These are phyloP conservation scores for Trichoderma guizhouense DNA, from an alignment of 2,329 filamentous ascomycete species.

Conservation along the genomic window DNA sequence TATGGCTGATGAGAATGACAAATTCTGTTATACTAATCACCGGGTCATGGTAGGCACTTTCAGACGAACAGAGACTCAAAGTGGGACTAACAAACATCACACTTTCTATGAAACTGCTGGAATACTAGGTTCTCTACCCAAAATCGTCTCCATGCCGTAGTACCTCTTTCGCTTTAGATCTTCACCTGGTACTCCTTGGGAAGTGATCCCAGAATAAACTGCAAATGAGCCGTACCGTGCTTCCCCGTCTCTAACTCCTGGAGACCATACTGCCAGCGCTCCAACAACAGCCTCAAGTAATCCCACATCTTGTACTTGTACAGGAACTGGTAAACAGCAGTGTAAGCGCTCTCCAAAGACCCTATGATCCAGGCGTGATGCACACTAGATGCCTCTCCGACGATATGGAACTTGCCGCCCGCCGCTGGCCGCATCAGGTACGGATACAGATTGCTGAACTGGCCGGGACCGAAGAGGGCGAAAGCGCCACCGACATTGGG, in stretches of 20 bases:
- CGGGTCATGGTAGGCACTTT: not conserved
- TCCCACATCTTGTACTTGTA: not conserved
- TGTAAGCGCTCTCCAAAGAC: not conserved
- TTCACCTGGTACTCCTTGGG: not conserved
- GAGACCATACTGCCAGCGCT: not conserved
- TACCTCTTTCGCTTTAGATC: not conserved
- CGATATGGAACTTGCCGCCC: not conserved
- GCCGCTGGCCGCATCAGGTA: not conserved
- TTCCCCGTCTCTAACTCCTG: not conserved
- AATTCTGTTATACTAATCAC: not conserved
- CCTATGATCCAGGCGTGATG: not conserved
- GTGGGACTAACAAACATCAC: not conserved
- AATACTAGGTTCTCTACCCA: not conserved
- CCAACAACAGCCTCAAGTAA: not conserved
- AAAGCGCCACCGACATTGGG: not conserved
- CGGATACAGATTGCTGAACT: not conserved
- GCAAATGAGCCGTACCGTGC: not conserved
- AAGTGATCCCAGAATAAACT: not conserved
- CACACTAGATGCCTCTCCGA: not conserved
- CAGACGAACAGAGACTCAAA: not conserved
- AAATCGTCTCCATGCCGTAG: accelerated
- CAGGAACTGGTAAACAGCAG: not conserved
- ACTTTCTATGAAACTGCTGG: not conserved
- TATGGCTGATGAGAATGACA: accelerated
- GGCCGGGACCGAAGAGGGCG: not conserved